These are phyloP conservation scores for Angophora floribunda DNA, from an alignment of 345 rosid genomes.

Conservation along the genomic window DNA sequence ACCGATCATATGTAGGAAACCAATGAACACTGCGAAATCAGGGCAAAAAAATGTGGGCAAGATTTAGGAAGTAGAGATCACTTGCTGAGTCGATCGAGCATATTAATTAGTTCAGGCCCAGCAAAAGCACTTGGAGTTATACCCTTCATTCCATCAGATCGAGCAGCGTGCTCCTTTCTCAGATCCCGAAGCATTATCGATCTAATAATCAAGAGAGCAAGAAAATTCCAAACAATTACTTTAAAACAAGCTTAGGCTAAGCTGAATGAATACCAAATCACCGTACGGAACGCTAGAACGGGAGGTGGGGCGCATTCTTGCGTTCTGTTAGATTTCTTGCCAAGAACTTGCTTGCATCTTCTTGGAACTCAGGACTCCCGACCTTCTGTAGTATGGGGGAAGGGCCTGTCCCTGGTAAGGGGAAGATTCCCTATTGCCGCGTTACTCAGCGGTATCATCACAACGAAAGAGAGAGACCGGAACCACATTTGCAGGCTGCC, in stretches of 20 bases:
- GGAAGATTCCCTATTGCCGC: too few species aligned
- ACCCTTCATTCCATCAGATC: slow-evolving; percentile 41
- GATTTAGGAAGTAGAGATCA: neutral
- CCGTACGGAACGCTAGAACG: too few species aligned
- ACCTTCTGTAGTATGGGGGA: slow-evolving; percentile 25
- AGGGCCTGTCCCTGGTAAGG: too few species aligned
- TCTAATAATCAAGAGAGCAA: neutral
- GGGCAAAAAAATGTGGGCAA: neutral
- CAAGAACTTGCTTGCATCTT: slow-evolving; percentile 39
- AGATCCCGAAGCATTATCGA: slow-evolving; percentile 24
- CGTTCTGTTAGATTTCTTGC: too few species aligned
- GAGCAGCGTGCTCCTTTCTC: slow-evolving; percentile 51
- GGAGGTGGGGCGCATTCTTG: too few species aligned
- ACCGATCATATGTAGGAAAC: neutral
- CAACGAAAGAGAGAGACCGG: too few species aligned
- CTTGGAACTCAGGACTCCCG: slow-evolving; percentile 31
- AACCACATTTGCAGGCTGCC: too few species aligned
- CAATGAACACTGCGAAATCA: neutral
- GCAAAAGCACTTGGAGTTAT: slow-evolving; percentile 26
- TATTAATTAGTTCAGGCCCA: slow-evolving; percentile 27
- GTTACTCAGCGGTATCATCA: too few species aligned
- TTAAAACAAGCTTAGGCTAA: neutral
- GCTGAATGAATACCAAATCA: too few species aligned
- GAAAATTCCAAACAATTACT: neutral
- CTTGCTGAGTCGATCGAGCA: slow-evolving; percentile 53